Evolutionary conservation across 2,329 filamentous ascomycete genomes (phyloP), one percentile per base, ranked within the genome.

Genomic region (Sporothrix brunneoviolacea): DNA sequence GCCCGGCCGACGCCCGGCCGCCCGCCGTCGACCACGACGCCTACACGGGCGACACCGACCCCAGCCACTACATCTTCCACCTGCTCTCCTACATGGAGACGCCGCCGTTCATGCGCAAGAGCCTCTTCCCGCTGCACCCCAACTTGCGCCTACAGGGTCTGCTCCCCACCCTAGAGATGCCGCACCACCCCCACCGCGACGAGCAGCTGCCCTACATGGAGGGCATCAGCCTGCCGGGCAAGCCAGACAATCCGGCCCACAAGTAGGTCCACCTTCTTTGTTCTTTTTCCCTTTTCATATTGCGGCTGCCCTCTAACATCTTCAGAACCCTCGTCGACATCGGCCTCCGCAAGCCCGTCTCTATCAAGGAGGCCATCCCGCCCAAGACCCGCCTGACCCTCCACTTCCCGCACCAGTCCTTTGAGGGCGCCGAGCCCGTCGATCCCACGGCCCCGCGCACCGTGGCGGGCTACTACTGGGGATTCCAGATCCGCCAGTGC

Each of bases 391-490:
- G 89, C 39, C 76, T 93, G 24, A 94, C 89, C 0, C 69, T 94
- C 18, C 79, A 79, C 52, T 80, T 91, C 57, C 69, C 76, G 15
- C 65, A 73, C 15, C 65, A 72, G 49, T 67, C 70, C 16, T 61
- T 68, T 43, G 64, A 62, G 2, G 63, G 54, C 55, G 81, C 79
- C 1, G 75, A 82, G 48, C 78, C 83, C 15, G 83, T 91, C 3
- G 74, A 83, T 32, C 86, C 88, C 0, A 72, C 77, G 22, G 70
- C 76, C 3, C 89, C 89, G 1, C 77, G 88, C 51, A 84, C 85
- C 47, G 81, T 90, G 56, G 79, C 73, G 2, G 89, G 89, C 0
- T 93, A 89, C 67, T 94, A 91, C 68, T 95, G 89, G 88, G 89
- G 89, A 40, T 95, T 86, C 65, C 76, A 71, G 8, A 80, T 90